Percentiles rank a stretch among this genome's conserved stretches.
Conservation (phyloP, 2,329 filamentous ascomycete genomes). For the Cladosporium cucumerinum region DNA sequence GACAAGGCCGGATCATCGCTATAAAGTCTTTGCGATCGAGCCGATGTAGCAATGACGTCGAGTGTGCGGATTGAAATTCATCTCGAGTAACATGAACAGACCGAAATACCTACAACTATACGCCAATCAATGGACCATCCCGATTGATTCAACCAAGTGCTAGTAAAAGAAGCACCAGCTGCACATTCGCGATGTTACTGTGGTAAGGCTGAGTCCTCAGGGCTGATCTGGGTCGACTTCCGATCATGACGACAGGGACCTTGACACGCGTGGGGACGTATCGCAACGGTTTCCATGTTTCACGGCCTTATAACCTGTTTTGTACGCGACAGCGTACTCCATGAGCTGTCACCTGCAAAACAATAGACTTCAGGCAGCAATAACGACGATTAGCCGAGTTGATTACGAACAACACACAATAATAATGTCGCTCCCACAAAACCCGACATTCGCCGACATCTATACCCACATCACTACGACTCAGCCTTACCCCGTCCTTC, state of each 20-base stretch:
- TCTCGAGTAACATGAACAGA: neutral
- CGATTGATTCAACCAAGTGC: too few relatives aligned
- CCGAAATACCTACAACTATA: neutral
- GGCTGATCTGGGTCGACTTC: neutral
- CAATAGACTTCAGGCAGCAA: neutral
- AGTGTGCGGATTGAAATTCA: neutral
- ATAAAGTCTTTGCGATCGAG: neutral
- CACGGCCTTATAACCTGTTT: neutral
- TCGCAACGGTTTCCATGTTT: conserved; percentile 2
- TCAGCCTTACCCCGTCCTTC: conserved; percentile 24
- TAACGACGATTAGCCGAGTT: neutral
- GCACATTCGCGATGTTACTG: neutral
- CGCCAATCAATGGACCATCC: too few relatives aligned
- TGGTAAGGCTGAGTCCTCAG: neutral
- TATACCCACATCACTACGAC: conserved; percentile 30
- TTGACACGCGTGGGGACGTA: neutral
- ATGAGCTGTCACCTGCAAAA: neutral
- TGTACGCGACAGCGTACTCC: neutral
- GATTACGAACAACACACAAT: neutral
- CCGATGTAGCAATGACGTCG: neutral
- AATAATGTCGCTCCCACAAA: neutral
- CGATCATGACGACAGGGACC: conserved; percentile 7
- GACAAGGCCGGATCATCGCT: neutral
- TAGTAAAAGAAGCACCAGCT: neutral
- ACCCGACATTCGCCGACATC: conserved; percentile 30